These are phyloP conservation scores for Aquilaria agallochum DNA, from an alignment of 441 rosid species.

Conservation along the genomic window DNA sequence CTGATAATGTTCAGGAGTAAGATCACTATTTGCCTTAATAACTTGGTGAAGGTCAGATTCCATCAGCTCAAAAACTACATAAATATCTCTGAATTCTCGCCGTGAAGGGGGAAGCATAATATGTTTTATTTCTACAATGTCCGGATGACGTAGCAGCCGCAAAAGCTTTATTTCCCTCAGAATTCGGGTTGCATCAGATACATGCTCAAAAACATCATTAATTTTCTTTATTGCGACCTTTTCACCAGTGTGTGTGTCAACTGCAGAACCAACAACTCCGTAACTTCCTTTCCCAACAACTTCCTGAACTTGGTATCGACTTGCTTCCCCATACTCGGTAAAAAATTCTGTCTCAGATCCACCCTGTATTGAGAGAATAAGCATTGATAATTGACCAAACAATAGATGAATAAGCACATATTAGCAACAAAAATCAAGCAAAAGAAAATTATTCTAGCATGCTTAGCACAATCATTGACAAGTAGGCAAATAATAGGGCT, in stretches of 20 bases:
- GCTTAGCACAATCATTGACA: too few species aligned
- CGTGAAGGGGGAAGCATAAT: slow-evolving; percentile 97
- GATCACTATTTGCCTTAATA: slow-evolving; percentile 90
- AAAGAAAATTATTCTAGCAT: too few species aligned
- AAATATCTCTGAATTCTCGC: slow-evolving; percentile 85
- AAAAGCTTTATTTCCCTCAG: slow-evolving; percentile 92
- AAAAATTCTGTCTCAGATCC: slow-evolving; percentile 71
- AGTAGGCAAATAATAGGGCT: too few species aligned
- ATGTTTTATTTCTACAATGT: slow-evolving; percentile 88
- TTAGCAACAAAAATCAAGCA: too few species aligned
- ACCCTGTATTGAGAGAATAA: slow-evolving; percentile 29
- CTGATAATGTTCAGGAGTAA: slow-evolving; percentile 95
- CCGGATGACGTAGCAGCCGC: slow-evolving; percentile 87
- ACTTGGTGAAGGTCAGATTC: slow-evolving; percentile 99
- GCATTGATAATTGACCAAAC: too few species aligned
- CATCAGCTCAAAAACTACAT: slow-evolving; percentile 95
- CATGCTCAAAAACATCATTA: slow-evolving; percentile 94
- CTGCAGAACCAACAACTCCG: slow-evolving; percentile 93
- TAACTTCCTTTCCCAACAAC: slow-evolving; percentile 97
- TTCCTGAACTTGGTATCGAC: slow-evolving; percentile 82
- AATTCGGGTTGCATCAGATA: slow-evolving; percentile 95
- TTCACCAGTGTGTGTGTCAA: slow-evolving; percentile 81
- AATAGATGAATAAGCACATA: too few species aligned
- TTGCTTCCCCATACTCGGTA: slow-evolving; percentile 98
- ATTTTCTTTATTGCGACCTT: slow-evolving; percentile 95